Percentiles rank a stretch among this genome's conserved stretches.
These are phyloP conservation scores for Dactylellina sp. DNA, from an alignment of 2,329 filamentous ascomycete species.

Conservation along the genomic window DNA sequence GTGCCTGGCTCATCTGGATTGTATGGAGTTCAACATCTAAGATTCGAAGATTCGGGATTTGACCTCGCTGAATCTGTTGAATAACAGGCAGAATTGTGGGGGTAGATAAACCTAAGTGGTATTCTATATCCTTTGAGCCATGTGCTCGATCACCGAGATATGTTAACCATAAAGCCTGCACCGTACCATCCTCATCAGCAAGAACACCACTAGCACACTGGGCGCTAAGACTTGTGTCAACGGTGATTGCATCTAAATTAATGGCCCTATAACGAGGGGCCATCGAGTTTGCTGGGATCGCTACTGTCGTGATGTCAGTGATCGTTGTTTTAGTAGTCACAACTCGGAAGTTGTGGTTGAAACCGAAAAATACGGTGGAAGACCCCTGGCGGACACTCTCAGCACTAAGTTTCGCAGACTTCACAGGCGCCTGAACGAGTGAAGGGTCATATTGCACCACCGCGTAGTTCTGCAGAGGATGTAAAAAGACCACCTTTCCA, in stretches of 20 bases:
- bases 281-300: slow-evolving; percentile 91
- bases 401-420: slow-evolving; percentile 84
- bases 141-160: slow-evolving; percentile 92
- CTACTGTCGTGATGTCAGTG: slow-evolving; percentile 96
- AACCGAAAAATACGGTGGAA: slow-evolving; percentile 96
- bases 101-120: slow-evolving; percentile 91
- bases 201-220: slow-evolving; percentile 96
- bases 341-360: slow-evolving; percentile 93
- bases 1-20: slow-evolving; percentile 95
- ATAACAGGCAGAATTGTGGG: slow-evolving; percentile 90
- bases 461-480: slow-evolving; percentile 95
- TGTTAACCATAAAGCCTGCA: slow-evolving; percentile 95
- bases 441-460: slow-evolving; percentile 94
- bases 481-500: slow-evolving; percentile 93
- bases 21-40: slow-evolving; percentile 93
- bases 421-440: slow-evolving; percentile 91
- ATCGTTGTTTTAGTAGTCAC: slow-evolving; percentile 94
- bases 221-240: slow-evolving; percentile 89
- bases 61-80: slow-evolving; percentile 82
- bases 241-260: slow-evolving; percentile 95
- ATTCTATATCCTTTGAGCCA: slow-evolving; percentile 83
- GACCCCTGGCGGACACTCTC: slow-evolving; percentile 90
- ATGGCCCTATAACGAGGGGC: slow-evolving; percentile 93
- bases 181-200: slow-evolving; percentile 86
- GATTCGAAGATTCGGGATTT: slow-evolving; percentile 84